Evolutionary conservation across 345 rosid genomes (phyloP).

Genomic region (Moricandia moricandioides): DNA sequence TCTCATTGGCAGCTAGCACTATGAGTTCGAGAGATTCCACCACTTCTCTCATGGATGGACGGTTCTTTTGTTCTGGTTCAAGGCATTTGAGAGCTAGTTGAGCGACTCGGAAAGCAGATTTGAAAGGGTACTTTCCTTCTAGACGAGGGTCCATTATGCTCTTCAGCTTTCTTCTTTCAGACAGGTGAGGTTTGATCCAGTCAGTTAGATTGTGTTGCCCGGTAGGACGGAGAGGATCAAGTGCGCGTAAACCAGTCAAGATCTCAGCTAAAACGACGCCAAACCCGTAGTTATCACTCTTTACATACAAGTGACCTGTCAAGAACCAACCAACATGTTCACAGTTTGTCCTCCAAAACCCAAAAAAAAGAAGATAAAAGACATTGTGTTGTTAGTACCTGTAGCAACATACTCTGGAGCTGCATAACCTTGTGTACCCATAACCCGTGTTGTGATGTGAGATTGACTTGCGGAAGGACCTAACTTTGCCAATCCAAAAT

Average conservation of each 20-base stretch:
- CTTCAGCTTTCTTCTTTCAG: slow-evolving; percentile 67
- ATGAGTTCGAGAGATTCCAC: slow-evolving; percentile 57
- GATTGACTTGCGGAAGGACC: slow-evolving; percentile 98
- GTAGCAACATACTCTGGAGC: slow-evolving; percentile 98
- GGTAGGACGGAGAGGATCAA: slow-evolving; percentile 66
- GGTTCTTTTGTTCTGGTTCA: slow-evolving; percentile 61
- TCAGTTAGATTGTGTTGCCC: slow-evolving; percentile 68
- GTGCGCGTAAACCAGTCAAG: slow-evolving; percentile 71
- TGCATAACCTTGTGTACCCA: slow-evolving; percentile 32
- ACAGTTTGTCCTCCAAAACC: neutral
- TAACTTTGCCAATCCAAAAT: slow-evolving; percentile 84
- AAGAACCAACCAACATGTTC: slow-evolving; percentile 15
- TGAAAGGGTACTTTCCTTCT: slow-evolving; percentile 79
- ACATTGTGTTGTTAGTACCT: slow-evolving; percentile 40
- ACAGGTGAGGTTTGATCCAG: slow-evolving; percentile 83
- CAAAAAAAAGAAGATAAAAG: too few species aligned
- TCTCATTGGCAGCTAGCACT: slow-evolving; percentile 49
- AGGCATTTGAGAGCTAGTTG: slow-evolving; percentile 71
- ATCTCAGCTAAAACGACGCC: slow-evolving; percentile 96
- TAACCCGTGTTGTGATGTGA: slow-evolving; percentile 93
- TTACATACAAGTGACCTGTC: slow-evolving; percentile 93
- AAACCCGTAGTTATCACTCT: slow-evolving; percentile 95
- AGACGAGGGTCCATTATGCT: slow-evolving; percentile 64
- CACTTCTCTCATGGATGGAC: slow-evolving; percentile 88
- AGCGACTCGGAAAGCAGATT: slow-evolving; percentile 62